Conservation (phyloP, 169 alveolate species). For the Cryptosporidium felis region DNA sequence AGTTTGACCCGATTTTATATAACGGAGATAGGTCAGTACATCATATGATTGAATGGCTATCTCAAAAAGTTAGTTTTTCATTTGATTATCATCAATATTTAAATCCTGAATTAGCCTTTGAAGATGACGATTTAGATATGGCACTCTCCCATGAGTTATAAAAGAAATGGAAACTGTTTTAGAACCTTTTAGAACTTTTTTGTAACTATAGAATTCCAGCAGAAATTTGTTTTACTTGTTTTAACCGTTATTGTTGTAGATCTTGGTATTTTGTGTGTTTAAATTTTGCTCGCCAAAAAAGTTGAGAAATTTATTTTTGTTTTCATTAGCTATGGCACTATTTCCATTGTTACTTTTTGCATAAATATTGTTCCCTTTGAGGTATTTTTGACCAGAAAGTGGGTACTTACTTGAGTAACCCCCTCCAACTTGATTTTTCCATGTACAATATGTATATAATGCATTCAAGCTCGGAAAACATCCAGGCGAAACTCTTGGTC, state of each 20-base stretch:
- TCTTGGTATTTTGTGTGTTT: conserved; percentile 33
- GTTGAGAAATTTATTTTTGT: background rate
- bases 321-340: background rate
- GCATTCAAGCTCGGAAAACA: conserved; percentile 43
- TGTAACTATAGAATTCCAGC: background rate
- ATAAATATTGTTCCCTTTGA: background rate
- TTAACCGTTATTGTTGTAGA: background rate
- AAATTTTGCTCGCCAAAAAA: conserved; percentile 28
- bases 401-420: background rate
- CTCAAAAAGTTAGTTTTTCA: background rate
- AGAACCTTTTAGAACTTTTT: background rate
- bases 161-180: background rate
- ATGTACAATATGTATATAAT: conserved; percentile 32
- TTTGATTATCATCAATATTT: conserved; percentile 43
- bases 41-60: conserved; percentile 43
- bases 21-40: conserved; percentile 50
- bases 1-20: conserved; percentile 43
- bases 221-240: background rate
- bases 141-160: conserved; percentile 60
- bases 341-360: background rate
- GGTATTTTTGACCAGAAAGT: background rate
- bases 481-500: conserved; percentile 17
- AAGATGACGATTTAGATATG: conserved; percentile 71
- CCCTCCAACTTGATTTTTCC: background rate
- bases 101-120: conserved; percentile 67